Base-by-base conservation (phyloP, 306 rosid genomes). In the Cucurbita moschata region DNA sequence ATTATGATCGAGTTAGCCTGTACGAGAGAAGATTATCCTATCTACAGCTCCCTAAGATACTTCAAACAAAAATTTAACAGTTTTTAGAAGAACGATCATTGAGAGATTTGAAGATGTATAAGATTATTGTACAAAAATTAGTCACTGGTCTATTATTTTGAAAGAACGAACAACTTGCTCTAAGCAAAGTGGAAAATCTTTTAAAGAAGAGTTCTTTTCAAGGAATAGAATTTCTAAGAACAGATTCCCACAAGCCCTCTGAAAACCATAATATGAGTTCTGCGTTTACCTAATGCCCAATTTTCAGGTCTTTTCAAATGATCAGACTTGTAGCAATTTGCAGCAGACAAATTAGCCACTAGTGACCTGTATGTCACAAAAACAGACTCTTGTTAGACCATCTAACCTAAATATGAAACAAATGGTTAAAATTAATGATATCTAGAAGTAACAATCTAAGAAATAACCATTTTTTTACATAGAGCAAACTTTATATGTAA, bases 291-390 rank as follows among this genome's bases (percentile, higher is more conserved):
- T 77, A 91, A 71, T 19, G 96, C 91, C 99, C 99, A 95, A 73
- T 87, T 95, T 82, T 95, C 97, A 26, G 96, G 96, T 79, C 7
- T 81, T 83, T 83, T 86, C 85, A 95, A 79, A 79, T 95, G 99
- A 15, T 95, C 99, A 19, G 82, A 19, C 80, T 95, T 95, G 79
- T 95, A 95, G 84, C 97, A 91, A 85, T 91, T 95, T 75, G 97
- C 99, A 78, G 99, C 99, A 1, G 99, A 84, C 79, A 95, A 84
- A 77, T 95, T 95, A 52, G 99, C 99, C 84, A 95, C 61, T 71
- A 95, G 99, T 7, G 99, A 91, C 90, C 97, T 91, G 79, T 10
- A 68, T 46, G 54, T 14, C 44, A 69, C 26, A 49, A 14, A 21
- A 69, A 69, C 57, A 69, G 6, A 69, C 59, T 47, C 57, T 50